Percentiles rank a stretch among this genome's conserved stretches.
phyloP scores from a whole-genome alignment of 805 yeast species.

The Yamadazyma phyllophila region DNA sequence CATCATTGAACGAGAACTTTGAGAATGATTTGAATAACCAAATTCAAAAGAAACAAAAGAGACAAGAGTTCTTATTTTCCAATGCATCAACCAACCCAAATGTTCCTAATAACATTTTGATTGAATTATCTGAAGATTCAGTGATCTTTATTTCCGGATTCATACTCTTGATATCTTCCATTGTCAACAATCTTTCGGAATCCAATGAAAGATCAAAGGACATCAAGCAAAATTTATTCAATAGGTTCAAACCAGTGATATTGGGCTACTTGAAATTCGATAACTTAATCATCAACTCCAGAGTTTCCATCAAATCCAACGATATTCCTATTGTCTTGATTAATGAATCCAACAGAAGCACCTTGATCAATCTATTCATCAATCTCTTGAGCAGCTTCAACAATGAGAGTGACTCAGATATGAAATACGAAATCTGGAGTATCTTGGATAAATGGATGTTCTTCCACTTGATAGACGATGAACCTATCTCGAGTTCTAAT shows the following conservation, averaged over 20 bases:
- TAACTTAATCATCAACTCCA: slow-evolving; percentile 26
- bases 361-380: slow-evolving; percentile 39
- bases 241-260: slow-evolving; percentile 33
- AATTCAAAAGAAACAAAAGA: slow-evolving; percentile 29
- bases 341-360: slow-evolving; percentile 35
- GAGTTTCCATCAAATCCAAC: slow-evolving; percentile 13
- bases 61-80: slow-evolving; percentile 32
- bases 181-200: slow-evolving; percentile 28
- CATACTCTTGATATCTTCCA: slow-evolving; percentile 54
- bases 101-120: slow-evolving; percentile 33
- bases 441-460: slow-evolving; percentile 70
- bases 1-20: slow-evolving; percentile 40
- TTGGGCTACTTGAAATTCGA: slow-evolving; percentile 39
- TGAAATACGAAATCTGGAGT: slow-evolving; percentile 61
- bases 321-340: slow-evolving; percentile 24
- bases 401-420: slow-evolving; percentile 21
- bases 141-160: slow-evolving; percentile 71
- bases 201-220: slow-evolving; percentile 23
- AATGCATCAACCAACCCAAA: slow-evolving; percentile 16
- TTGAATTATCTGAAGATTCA: slow-evolving; percentile 77
- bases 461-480: slow-evolving; percentile 21
- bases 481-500: neutral
- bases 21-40: slow-evolving; percentile 32
- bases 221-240: slow-evolving; percentile 26
- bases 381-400: slow-evolving; percentile 54